Base-by-base conservation (phyloP, 1,284 basidiomycete species). In the Stygiomarasmius scandens region DNA sequence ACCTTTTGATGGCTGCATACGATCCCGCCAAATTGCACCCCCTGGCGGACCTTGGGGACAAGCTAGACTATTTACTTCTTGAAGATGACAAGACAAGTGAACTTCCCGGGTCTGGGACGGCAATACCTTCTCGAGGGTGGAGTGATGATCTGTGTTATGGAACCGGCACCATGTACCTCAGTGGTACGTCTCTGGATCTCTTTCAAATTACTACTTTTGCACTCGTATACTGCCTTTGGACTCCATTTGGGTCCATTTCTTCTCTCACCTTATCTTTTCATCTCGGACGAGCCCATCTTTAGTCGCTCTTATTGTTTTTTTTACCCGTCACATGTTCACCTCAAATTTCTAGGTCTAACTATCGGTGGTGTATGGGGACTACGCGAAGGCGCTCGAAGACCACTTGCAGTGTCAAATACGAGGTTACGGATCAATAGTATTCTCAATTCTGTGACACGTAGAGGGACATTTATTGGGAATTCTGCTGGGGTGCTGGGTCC, bases 121-220 rank as follows among this genome's bases (percentile, higher is more conserved):
- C 94, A 61, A 84, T 96, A 65, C 93, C 95, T 66, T 93, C 91
- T 71, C 83, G 97, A 74, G 96, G 97, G 59, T 99, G 95, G 96
- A 94, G 94, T 76, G 97, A 99, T 80, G 97, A 99, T 77, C 81
- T 99, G 60, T 98, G 95, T 85, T 98, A 99, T 77, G 97, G 97
- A 66, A 98, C 96, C 67, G 97, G 97, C 58, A 97, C 96, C 63
- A 98, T 96, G 77, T 99, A 99, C 86, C 88, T 99, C 56, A 85
- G 92, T 70, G 97, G 96, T 96, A 73, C 71, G 94, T 87, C 50
- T 62, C 50, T 62, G 67, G 76, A 79, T 81, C 77, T 81, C 79
- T 81, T 83, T 86, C 77, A 81, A 76, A 77, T 79, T 78, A 80
- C 81, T 80, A 66, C 70, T 77, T 84, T 82, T 72, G 81, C 75